Conservation (phyloP, 1,284 basidiomycete genomes). For the Trametes sp. region DNA sequence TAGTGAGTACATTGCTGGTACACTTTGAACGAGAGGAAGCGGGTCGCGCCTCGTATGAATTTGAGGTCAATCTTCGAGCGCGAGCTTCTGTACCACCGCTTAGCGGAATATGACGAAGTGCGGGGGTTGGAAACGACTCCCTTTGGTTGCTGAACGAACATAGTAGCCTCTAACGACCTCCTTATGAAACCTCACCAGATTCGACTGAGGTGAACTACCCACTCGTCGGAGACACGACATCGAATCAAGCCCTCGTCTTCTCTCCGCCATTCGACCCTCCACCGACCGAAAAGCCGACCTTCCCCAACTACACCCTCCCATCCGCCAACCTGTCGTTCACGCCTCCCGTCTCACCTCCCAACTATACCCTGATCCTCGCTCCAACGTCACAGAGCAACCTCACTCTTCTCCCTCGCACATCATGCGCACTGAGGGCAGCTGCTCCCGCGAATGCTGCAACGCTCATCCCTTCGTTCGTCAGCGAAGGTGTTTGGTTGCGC, state of each 20-base stretch:
- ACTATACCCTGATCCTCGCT: conserved; percentile 63
- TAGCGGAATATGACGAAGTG: no score
- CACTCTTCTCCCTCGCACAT: conserved; percentile 61
- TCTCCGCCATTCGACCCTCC: conserved; percentile 59
- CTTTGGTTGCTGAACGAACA: no score
- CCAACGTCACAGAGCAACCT: conserved; percentile 50
- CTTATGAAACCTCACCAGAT: conserved; percentile 5
- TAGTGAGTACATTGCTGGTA: conserved; percentile 52
- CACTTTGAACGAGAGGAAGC: no score
- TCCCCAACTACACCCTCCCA: conserved; percentile 85
- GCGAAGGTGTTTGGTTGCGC: conserved; percentile 60
- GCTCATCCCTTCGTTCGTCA: conserved; percentile 29
- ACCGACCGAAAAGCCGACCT: conserved; percentile 54
- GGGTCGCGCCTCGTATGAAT: no score
- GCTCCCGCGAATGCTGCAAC: conserved; percentile 33
- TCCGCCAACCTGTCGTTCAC: conserved; percentile 61
- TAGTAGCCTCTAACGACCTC: no score
- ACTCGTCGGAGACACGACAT: conserved; percentile 79
- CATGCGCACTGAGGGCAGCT: conserved; percentile 57
- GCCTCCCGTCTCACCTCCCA: conserved; percentile 47
- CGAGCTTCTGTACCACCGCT: no score
- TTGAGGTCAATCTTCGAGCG: no score
- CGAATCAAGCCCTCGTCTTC: conserved; percentile 78
- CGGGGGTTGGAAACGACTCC: no score
- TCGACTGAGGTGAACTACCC: conserved; percentile 51